phyloP scores from a whole-genome alignment of 73 alveolate genomes.

The Paramecium octaurelia region DNA sequence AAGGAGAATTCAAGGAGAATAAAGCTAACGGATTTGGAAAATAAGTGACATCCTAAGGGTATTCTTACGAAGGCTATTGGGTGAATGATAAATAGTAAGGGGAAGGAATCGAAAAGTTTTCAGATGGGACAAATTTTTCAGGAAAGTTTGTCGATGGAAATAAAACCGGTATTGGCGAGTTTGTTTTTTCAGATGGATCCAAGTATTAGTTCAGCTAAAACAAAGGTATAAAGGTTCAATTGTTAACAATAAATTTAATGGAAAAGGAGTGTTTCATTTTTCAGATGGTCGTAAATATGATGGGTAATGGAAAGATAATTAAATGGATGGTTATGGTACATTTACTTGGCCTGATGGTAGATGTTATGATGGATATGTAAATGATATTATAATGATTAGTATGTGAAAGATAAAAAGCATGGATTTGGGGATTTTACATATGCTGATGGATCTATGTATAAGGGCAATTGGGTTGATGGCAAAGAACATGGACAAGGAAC shows the following conservation, averaged over 20 bases:
- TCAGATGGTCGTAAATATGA: slow-evolving; percentile 61
- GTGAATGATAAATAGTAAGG: slow-evolving; percentile 68
- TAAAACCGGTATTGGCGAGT: slow-evolving; percentile 67
- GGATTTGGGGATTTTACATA: slow-evolving; percentile 45
- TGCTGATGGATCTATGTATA: slow-evolving; percentile 45
- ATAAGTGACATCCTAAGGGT: background rate
- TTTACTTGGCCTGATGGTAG: slow-evolving; percentile 52
- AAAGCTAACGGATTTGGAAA: slow-evolving; percentile 66
- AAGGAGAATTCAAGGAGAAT: slow-evolving; percentile 62
- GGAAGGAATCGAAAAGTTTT: slow-evolving; percentile 66
- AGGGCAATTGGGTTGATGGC: slow-evolving; percentile 48
- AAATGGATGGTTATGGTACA: slow-evolving; percentile 24
- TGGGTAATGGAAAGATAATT: slow-evolving; percentile 56
- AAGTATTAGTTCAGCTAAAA: background rate
- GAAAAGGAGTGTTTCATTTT: slow-evolving; percentile 56
- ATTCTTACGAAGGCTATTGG: slow-evolving; percentile 62
- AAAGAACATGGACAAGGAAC: slow-evolving; percentile 57
- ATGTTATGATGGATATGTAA: slow-evolving; percentile 39
- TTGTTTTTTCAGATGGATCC: slow-evolving; percentile 67
- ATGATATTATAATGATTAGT: background rate
- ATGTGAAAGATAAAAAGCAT: slow-evolving; percentile 38
- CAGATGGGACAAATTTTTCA: slow-evolving; percentile 68
- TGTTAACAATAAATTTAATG: slow-evolving; percentile 50
- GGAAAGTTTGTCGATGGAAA: slow-evolving; percentile 66
- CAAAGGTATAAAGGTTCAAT: slow-evolving; percentile 51